Conservation (phyloP, 1,284 basidiomycete species). For the Pascua sp. region DNA sequence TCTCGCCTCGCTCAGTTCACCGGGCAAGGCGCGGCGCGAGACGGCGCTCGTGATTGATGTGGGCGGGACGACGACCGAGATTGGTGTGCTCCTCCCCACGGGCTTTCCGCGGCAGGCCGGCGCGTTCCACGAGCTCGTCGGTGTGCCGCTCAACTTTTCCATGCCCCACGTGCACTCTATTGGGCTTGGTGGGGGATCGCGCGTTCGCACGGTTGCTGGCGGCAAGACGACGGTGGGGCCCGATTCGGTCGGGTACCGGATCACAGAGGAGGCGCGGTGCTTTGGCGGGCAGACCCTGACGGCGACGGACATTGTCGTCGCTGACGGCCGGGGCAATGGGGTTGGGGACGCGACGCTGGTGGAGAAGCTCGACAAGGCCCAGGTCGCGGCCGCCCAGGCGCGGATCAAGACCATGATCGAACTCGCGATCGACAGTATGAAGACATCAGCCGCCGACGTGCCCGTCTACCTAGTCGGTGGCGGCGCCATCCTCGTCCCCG, state of each 20-base stretch:
- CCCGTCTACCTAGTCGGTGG: slow-evolving; percentile 39
- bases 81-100: slow-evolving; percentile 20
- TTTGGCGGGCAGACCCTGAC: slow-evolving; percentile 58
- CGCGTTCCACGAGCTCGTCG: slow-evolving; percentile 28
- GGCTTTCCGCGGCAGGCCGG: slow-evolving; percentile 42
- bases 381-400: slow-evolving; percentile 43
- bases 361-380: slow-evolving; percentile 31
- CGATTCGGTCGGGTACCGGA: slow-evolving; percentile 58
- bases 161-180: slow-evolving; percentile 37
- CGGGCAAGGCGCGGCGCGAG: slow-evolving; percentile 40
- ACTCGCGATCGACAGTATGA: slow-evolving; percentile 56
- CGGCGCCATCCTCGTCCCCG: slow-evolving; percentile 45
- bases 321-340: slow-evolving; percentile 38
- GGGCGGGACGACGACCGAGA: slow-evolving; percentile 55
- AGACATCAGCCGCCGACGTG: slow-evolving; percentile 55
- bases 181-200: slow-evolving; percentile 40
- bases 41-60: slow-evolving; percentile 59
- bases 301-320: slow-evolving; percentile 57
- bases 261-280: slow-evolving; percentile 53
- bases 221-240: slow-evolving; percentile 55
- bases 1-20: slow-evolving; percentile 53
- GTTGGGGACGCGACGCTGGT: slow-evolving; percentile 51
- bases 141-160: slow-evolving; percentile 35
- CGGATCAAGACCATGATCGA: slow-evolving; percentile 57
- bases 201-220: slow-evolving; percentile 20